These are phyloP conservation scores for Rhododendron ovatum DNA, from an alignment of 148 eudicot species.

Conservation along the genomic window DNA sequence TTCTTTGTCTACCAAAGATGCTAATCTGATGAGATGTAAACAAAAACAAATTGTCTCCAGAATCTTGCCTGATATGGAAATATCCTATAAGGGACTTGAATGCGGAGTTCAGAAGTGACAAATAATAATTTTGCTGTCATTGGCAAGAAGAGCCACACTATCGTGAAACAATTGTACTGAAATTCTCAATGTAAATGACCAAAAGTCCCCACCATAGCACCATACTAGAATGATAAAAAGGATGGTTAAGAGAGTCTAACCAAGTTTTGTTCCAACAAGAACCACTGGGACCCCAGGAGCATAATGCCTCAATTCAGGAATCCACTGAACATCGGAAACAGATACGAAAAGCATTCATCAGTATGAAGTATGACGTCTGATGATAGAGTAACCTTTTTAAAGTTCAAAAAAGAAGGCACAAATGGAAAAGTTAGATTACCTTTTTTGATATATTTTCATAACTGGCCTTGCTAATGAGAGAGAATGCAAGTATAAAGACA, in stretches of 20 bases:
- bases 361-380: conserved; percentile 7
- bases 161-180: neutral
- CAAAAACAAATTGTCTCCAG: neutral
- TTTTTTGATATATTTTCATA: conserved; percentile 6
- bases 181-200: neutral
- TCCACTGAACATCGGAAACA: conserved; percentile 20
- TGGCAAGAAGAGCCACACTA: neutral
- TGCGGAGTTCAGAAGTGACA: neutral
- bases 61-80: conserved; percentile 10
- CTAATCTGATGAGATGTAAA: neutral
- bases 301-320: conserved; percentile 84
- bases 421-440: neutral
- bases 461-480: conserved; percentile 5
- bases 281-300: conserved; percentile 85
- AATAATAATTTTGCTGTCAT: neutral
- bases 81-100: conserved; percentile 19
- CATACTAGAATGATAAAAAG: neutral
- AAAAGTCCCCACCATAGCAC: neutral
- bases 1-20: neutral
- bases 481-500: conserved; percentile 10
- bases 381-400: neutral
- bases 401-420: neutral
- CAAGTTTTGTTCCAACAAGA: conserved; percentile 88
- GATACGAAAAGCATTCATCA: conserved; percentile 4
- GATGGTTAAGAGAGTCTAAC: conserved; percentile 28